Evolutionary conservation across 371 early-diverging fungal species (phyloP).

Genomic region (Capillidium rhysosporum): DNA sequence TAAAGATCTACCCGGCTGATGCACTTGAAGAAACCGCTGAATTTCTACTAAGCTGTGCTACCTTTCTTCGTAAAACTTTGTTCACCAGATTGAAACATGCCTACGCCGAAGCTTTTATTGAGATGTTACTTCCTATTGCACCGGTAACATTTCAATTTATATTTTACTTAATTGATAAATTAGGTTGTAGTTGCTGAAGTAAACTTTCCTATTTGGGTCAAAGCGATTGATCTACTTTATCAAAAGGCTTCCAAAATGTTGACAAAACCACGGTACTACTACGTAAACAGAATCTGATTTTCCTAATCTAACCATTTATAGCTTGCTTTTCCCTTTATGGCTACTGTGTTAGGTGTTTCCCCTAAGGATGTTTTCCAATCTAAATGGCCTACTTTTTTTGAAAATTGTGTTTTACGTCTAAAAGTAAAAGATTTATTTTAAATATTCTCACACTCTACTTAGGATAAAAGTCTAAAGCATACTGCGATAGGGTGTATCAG

Average conservation of each 20-base stretch:
- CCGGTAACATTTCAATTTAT: slow-evolving; percentile 24
- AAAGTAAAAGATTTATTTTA: slow-evolving; percentile 25
- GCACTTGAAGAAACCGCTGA: slow-evolving; percentile 84
- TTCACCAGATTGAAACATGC: slow-evolving; percentile 72
- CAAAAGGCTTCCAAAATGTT: slow-evolving; percentile 81
- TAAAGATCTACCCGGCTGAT: slow-evolving; percentile 84
- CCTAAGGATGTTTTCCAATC: slow-evolving; percentile 67
- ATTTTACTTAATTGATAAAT: neutral
- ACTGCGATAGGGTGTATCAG: slow-evolving; percentile 58
- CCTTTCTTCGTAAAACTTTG: slow-evolving; percentile 67
- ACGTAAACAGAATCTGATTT: slow-evolving; percentile 16
- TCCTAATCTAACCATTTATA: slow-evolving; percentile 11
- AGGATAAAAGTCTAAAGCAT: slow-evolving; percentile 48
- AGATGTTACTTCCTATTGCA: slow-evolving; percentile 75
- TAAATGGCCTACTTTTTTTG: slow-evolving; percentile 55
- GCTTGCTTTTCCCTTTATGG: slow-evolving; percentile 67
- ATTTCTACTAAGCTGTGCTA: slow-evolving; percentile 69
- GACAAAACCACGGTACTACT: slow-evolving; percentile 52
- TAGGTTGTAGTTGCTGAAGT: slow-evolving; percentile 86
- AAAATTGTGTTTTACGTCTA: slow-evolving; percentile 53
- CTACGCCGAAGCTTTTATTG: slow-evolving; percentile 72
- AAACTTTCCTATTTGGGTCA: slow-evolving; percentile 80
- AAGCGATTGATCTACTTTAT: slow-evolving; percentile 74
- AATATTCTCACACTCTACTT: slow-evolving; percentile 1
- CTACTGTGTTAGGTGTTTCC: slow-evolving; percentile 75